Percentiles rank a stretch among this genome's conserved stretches.
Evolutionary conservation across 129 eudicot species (phyloP).

Genomic region (Lactuca sativa): DNA sequence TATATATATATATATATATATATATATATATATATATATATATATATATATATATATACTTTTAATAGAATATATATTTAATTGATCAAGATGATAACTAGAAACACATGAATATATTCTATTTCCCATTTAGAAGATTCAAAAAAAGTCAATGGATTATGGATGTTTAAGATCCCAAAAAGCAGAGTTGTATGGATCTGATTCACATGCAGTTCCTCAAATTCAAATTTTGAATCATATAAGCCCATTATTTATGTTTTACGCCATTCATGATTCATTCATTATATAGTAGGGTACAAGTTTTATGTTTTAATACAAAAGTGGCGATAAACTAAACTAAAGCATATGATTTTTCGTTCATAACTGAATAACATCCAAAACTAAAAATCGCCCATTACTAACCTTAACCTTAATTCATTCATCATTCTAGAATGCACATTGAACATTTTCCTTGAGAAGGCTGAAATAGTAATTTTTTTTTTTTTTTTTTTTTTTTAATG

Average conservation of each 20-base stretch:
- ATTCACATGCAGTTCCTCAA: conserved; percentile 20
- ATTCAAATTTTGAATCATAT: conserved; percentile 29
- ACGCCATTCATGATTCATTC: conserved; percentile 8
- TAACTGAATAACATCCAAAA: no score
- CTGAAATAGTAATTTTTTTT: neutral
- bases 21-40: no score
- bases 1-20: no score
- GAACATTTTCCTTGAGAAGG: neutral
- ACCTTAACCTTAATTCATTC: neutral
- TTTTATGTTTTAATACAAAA: neutral
- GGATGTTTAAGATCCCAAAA: conserved; percentile 31
- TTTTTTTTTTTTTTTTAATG: neutral
- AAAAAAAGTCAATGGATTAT: conserved; percentile 26
- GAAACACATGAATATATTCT: neutral
- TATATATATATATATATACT: neutral
- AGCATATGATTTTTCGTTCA: neutral
- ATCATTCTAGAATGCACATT: neutral
- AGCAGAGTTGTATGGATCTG: conserved; percentile 16
- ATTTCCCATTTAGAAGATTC: conserved; percentile 2
- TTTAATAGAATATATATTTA: neutral
- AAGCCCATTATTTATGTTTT: neutral
- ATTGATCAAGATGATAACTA: neutral
- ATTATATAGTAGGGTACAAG: neutral
- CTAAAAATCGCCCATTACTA: no score
- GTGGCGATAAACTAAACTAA: neutral